These are phyloP conservation scores for Fistulifera pelliculosa DNA, from an alignment of 108 stramenopile species.

Conservation along the genomic window DNA sequence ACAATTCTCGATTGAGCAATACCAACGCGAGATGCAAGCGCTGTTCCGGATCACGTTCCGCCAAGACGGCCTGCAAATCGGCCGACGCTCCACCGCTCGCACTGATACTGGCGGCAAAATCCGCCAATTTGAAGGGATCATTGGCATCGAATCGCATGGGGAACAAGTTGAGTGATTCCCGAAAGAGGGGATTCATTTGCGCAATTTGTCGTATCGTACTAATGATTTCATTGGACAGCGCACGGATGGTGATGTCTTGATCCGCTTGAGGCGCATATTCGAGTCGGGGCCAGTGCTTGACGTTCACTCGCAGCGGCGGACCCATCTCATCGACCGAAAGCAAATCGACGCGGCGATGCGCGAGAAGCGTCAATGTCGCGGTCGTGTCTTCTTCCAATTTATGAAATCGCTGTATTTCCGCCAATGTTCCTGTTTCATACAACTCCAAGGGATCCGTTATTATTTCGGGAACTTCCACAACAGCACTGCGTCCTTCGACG, in stretches of 20 bases:
- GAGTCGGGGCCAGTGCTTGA: conserved; percentile 82
- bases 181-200: conserved; percentile 85
- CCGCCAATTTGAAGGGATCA: conserved; percentile 92
- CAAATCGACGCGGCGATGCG: conserved; percentile 84
- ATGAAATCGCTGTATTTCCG: conserved; percentile 68
- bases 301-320: conserved; percentile 84
- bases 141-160: conserved; percentile 77
- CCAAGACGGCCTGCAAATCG: conserved; percentile 90
- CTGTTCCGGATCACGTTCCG: conserved; percentile 84
- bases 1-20: conserved; percentile 81
- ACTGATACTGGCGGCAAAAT: conserved; percentile 87
- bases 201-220: conserved; percentile 90
- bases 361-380: conserved; percentile 65
- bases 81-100: conserved; percentile 63
- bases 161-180: conserved; percentile 87
- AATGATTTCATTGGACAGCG: conserved; percentile 92
- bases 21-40: conserved; percentile 86
- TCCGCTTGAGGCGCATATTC: conserved; percentile 40
- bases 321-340: conserved; percentile 69
- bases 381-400: conserved; percentile 22
- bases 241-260: conserved; percentile 80
- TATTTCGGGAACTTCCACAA: conserved; percentile 62
- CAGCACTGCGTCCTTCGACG: conserved; percentile 44
- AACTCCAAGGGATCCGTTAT: conserved; percentile 60
- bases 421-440: conserved; percentile 78